phyloP scores from a whole-genome alignment of 129 eudicot genomes.

The Daucus carota region DH1_v3.0 NC_030382.2:43419001-43419500 shows the following conservation, averaged over 20 bases:
- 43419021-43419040: constrained; percentile 6
- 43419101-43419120: not conserved
- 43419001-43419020: constrained; percentile 16
- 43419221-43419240: not conserved
- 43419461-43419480: too few species aligned
- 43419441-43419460: too few species aligned
- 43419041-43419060: constrained; percentile 30
- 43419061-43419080: not conserved
- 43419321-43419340: not conserved
- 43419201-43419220: not conserved
- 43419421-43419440: too few species aligned
- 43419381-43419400: too few species aligned
- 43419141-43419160: not conserved
- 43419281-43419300: not conserved
- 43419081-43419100: not conserved
- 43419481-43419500: too few species aligned
- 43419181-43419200: not conserved
- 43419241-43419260: not conserved
- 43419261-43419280: not conserved
- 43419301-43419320: constrained; percentile 1
- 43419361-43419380: too few species aligned
- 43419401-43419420: too few species aligned
- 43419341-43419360: not conserved
- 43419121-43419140: not conserved
- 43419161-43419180: constrained; percentile 6